Evolutionary conservation across 2,329 filamentous ascomycete genomes (phyloP).

Genomic region (Talaromyces albobiverticillius): DNA sequence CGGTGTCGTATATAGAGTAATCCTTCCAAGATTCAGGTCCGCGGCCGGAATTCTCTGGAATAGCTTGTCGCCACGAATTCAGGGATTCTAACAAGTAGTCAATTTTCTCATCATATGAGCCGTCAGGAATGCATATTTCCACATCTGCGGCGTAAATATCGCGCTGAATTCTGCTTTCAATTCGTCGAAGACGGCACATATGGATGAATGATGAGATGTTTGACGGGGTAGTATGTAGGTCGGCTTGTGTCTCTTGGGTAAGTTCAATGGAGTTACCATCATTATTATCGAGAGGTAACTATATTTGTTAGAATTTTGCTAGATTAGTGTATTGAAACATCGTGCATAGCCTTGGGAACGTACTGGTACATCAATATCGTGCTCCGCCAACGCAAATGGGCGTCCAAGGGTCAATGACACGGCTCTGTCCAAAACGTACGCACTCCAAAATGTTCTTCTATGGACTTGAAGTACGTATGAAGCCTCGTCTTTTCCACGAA

Average conservation of each 20-base stretch:
- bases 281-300: not conserved
- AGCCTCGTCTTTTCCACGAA: no score
- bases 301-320: not conserved
- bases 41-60: not conserved
- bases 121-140: not conserved
- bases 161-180: not conserved
- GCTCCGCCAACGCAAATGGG: not conserved
- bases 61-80: not conserved
- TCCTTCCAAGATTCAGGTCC: not conserved
- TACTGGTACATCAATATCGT: constrained; percentile 2
- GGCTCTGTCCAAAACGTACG: not conserved
- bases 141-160: not conserved
- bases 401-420: not conserved
- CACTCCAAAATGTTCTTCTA: not conserved
- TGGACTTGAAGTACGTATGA: not conserved
- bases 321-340: not conserved
- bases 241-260: not conserved
- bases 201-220: not conserved
- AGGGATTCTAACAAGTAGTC: not conserved
- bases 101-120: not conserved
- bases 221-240: not conserved
- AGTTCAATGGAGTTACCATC: not conserved
- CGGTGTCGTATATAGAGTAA: not conserved
- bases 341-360: not conserved
- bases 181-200: not conserved